These are phyloP conservation scores for Gypsophila paniculata DNA, from an alignment of 179 eudicot species.

Conservation along the genomic window DNA sequence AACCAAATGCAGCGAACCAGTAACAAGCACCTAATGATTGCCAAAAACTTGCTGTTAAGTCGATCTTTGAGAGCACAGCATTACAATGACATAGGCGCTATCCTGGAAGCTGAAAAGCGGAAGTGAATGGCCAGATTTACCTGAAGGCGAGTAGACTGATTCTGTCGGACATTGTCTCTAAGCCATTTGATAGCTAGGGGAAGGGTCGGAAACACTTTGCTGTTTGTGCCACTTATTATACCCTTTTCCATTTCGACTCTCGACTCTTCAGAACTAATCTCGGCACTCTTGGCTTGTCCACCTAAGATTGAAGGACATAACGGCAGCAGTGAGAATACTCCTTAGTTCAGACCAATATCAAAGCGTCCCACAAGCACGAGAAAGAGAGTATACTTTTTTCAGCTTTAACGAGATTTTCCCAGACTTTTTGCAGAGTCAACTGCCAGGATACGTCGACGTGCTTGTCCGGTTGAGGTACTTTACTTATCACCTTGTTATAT, in stretches of 20 bases:
- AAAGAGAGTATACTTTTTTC: slow-evolving; percentile 53
- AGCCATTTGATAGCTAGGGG: slow-evolving; percentile 92
- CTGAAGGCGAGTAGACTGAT: slow-evolving; percentile 73
- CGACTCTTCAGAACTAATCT: slow-evolving; percentile 30
- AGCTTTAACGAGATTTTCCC: slow-evolving; percentile 62
- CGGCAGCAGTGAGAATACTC: not conserved
- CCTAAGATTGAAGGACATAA: slow-evolving; percentile 24
- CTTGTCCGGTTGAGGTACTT: slow-evolving; percentile 43
- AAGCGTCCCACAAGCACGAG: too few relatives aligned
- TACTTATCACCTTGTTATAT: slow-evolving; percentile 64
- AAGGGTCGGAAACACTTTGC: slow-evolving; percentile 80
- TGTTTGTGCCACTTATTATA: slow-evolving; percentile 41
- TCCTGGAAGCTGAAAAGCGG: not conserved
- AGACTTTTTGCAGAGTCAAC: slow-evolving; percentile 65
- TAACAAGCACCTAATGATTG: slow-evolving; percentile 70
- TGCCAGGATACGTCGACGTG: slow-evolving; percentile 90
- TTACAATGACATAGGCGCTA: not conserved
- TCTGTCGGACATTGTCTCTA: slow-evolving; percentile 57
- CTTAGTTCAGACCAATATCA: too few relatives aligned
- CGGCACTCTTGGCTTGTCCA: slow-evolving; percentile 38
- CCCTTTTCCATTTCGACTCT: slow-evolving; percentile 39
- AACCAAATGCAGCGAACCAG: slow-evolving; percentile 89
- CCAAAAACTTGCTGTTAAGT: slow-evolving; percentile 5
- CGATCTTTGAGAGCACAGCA: not conserved
- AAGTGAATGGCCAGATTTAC: slow-evolving; percentile 30